Evolutionary conservation across 371 early-diverging fungal species (phyloP), one percentile per base, ranked within the genome.

Genomic region (Rhizopus microsporus): DNA sequence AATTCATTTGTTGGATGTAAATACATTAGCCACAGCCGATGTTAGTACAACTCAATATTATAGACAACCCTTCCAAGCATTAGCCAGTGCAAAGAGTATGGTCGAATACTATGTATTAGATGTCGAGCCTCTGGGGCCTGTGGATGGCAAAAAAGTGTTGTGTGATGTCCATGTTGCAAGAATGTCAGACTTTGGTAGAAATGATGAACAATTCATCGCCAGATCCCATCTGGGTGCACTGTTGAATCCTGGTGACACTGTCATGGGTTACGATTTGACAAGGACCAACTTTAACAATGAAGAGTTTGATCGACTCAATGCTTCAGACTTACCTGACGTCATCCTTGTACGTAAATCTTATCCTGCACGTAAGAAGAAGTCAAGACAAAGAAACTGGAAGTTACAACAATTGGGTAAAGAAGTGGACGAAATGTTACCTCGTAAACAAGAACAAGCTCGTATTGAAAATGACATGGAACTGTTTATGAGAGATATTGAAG

Each of bases 401-500:
- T 75, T 98, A 59, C 90, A 92, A 75, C 79, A 85, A 54, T 81
- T 98, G 40, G 85, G 79, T 63, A 93, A 93, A 81, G 95, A 94
- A 74, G 88, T 88, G 56, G 93, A 91, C 45, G 92, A 88, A 32
- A 85, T 93, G 74, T 69, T 85, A 13, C 81, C 84, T 44, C 87
- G 90, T 67, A 88, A 88, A 61, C 86, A 85, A 65, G 93, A 89
- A 35, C 76, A 81, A 67, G 86, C 87, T 48, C 82, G 83, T 66
- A 80, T 83, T 57, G 91, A 91, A 64, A 73, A 82, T 44, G 95
- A 95, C 54, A 89, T 87, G 68, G 95, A 95, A 67, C 58, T 88
- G 74, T 95, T 95, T 81, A 82, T 94, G 86, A 85, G 92, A 62
- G 98, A 98, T 75, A 80, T 98, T 51, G 97, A 98, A 77, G 97